Evolutionary conservation across 2,329 filamentous ascomycete species (phyloP).

Genomic region (Colletotrichum costaricense): DNA sequence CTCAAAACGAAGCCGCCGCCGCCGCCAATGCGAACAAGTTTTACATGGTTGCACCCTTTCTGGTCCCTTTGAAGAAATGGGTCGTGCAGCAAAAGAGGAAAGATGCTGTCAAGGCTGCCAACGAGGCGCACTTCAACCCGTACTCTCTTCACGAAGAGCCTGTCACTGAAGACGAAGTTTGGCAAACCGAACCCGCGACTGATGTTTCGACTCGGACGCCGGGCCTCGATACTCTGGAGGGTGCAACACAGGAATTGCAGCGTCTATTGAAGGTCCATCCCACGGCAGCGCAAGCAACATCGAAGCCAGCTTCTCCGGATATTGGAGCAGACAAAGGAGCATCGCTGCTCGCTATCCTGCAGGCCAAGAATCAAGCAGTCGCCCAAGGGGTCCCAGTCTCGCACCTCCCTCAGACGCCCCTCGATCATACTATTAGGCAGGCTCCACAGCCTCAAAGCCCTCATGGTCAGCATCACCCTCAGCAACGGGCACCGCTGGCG

Average conservation of each 20-base stretch:
- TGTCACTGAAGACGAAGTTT: slow-evolving; percentile 72
- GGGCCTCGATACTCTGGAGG: slow-evolving; percentile 59
- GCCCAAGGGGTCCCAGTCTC: slow-evolving; percentile 34
- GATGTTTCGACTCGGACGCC: slow-evolving; percentile 46
- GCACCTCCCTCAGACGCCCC: slow-evolving; percentile 60
- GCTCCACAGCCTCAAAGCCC: slow-evolving; percentile 67
- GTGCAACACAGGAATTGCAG: slow-evolving; percentile 63
- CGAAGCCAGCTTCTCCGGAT: slow-evolving; percentile 44
- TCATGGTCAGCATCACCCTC: slow-evolving; percentile 58
- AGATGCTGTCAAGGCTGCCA: slow-evolving; percentile 64
- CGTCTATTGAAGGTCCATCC: slow-evolving; percentile 67
- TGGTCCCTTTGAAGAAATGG: slow-evolving; percentile 89
- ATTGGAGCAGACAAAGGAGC: slow-evolving; percentile 57
- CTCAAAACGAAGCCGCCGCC: slow-evolving; percentile 64
- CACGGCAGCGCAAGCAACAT: slow-evolving; percentile 60
- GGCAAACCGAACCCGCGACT: slow-evolving; percentile 51
- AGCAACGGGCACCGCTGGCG: slow-evolving; percentile 20
- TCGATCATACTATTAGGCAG: slow-evolving; percentile 63
- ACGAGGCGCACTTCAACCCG: slow-evolving; percentile 52
- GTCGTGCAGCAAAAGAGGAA: slow-evolving; percentile 84
- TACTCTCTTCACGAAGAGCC: slow-evolving; percentile 65
- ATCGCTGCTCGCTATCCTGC: slow-evolving; percentile 65
- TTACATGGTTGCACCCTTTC: slow-evolving; percentile 97
- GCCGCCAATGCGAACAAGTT: slow-evolving; percentile 84
- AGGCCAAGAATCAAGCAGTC: slow-evolving; percentile 45